Evolutionary conservation across 257 asterid genomes (phyloP).

Genomic region (Orobanche coerulescens): DNA sequence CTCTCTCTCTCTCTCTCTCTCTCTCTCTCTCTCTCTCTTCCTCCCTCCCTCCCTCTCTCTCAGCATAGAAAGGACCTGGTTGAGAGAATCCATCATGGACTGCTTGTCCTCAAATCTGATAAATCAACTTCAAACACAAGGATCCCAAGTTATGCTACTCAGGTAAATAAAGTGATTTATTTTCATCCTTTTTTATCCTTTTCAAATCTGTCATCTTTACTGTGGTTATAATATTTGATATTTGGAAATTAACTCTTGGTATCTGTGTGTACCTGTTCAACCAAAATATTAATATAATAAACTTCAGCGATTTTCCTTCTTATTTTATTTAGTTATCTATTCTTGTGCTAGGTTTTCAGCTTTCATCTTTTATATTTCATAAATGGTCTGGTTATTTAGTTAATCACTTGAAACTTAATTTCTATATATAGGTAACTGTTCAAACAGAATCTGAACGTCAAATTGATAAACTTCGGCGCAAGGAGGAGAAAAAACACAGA

Average conservation of each 20-base stretch:
- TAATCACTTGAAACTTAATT: constrained; percentile 16
- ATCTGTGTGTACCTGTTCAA: constrained; percentile 53
- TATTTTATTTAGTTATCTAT: not conserved
- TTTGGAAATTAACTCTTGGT: constrained; percentile 17
- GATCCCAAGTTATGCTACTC: constrained; percentile 93
- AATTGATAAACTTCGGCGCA: constrained; percentile 90
- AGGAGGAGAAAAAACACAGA: constrained; percentile 86
- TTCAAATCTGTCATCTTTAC: not conserved
- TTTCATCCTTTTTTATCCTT: not conserved
- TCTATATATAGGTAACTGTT: constrained; percentile 64
- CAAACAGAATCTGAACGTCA: constrained; percentile 85
- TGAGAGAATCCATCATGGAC: constrained; percentile 74
- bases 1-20: constrained; percentile 19
- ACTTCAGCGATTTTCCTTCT: constrained; percentile 38
- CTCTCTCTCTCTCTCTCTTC: constrained; percentile 4
- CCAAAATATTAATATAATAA: constrained; percentile 57
- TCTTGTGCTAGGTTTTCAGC: not conserved
- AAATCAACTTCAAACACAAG: constrained; percentile 52
- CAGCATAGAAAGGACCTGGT: constrained; percentile 93
- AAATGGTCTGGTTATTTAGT: constrained; percentile 20
- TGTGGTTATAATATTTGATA: constrained; percentile 11
- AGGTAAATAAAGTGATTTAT: constrained; percentile 41
- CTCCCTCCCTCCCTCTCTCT: constrained; percentile 14
- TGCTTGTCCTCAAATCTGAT: constrained; percentile 70
- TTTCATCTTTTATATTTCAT: constrained; percentile 10